Percentiles rank a stretch among this genome's conserved stretches.
phyloP scores from a whole-genome alignment of 2,329 filamentous ascomycete genomes.

The Colletotrichum lentis region DNA sequence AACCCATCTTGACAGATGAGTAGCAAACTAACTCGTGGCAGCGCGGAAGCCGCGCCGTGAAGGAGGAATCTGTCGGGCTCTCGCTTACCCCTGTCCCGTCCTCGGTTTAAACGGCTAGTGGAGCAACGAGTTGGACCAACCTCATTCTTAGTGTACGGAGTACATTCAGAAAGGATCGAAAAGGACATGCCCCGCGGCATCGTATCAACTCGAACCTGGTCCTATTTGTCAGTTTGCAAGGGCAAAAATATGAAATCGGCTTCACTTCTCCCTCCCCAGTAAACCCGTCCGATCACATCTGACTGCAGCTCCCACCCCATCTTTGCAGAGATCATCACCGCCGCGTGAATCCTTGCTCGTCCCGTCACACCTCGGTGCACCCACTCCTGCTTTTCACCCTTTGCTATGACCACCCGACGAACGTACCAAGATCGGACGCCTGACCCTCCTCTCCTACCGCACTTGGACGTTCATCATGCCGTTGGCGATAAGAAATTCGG shows the following conservation, averaged over 20 bases:
- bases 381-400: slow-evolving; percentile 1
- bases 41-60: slow-evolving; percentile 22
- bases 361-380: slow-evolving; percentile 19
- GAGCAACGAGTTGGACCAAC: slow-evolving; percentile 9
- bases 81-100: slow-evolving; percentile 35
- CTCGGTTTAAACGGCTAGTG: slow-evolving; percentile 17
- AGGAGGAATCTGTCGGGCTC: slow-evolving; percentile 21
- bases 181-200: slow-evolving; percentile 11
- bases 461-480: background rate
- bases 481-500: background rate
- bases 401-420: slow-evolving; percentile 2
- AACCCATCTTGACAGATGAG: slow-evolving; percentile 22
- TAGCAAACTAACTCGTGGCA: slow-evolving; percentile 34
- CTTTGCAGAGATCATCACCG: slow-evolving; percentile 37
- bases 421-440: slow-evolving; percentile 9
- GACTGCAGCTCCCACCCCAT: slow-evolving; percentile 25
- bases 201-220: slow-evolving; percentile 6
- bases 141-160: no score
- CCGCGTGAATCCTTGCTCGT: slow-evolving; percentile 23
- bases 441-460: background rate
- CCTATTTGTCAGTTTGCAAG: slow-evolving; percentile 5
- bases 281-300: slow-evolving; percentile 24
- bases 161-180: slow-evolving; percentile 3
- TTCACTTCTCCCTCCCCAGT: slow-evolving; percentile 2
- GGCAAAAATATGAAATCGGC: slow-evolving; percentile 26